Evolutionary conservation across 495 filamentous ascomycete genomes (phyloP).

Genomic region (Xanthoparmelia taractica): DNA sequence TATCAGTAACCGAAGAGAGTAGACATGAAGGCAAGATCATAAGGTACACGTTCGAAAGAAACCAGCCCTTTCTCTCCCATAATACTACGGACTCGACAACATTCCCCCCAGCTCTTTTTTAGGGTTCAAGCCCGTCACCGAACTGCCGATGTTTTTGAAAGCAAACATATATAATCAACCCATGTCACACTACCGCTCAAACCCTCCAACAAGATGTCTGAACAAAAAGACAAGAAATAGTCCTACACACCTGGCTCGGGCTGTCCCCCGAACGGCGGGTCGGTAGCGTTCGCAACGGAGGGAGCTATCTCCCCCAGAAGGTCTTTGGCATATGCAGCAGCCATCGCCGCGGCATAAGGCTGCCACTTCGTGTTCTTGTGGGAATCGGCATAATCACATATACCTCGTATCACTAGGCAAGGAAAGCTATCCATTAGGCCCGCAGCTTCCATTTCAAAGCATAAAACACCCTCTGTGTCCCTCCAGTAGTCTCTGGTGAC

Average conservation of each 20-base stretch:
- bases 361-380: neutral
- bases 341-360: constrained; percentile 1
- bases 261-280: neutral
- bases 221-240: neutral
- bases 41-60: neutral
- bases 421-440: constrained; percentile 34
- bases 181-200: neutral
- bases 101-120: neutral
- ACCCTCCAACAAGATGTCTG: neutral
- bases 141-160: neutral
- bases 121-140: neutral
- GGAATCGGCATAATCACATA: constrained; percentile 34
- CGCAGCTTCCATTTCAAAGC: constrained; percentile 42
- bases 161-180: neutral
- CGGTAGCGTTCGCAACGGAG: neutral
- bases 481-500: neutral
- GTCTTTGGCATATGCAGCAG: constrained; percentile 1
- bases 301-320: neutral
- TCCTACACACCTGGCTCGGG: neutral
- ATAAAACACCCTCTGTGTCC: neutral
- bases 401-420: constrained; percentile 38
- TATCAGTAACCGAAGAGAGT: neutral
- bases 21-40: neutral
- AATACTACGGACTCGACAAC: neutral
- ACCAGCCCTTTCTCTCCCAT: neutral